These are phyloP conservation scores for Nannizzia gypsea DNA, from an alignment of 2,329 filamentous ascomycete species.

Conservation along the genomic window DNA sequence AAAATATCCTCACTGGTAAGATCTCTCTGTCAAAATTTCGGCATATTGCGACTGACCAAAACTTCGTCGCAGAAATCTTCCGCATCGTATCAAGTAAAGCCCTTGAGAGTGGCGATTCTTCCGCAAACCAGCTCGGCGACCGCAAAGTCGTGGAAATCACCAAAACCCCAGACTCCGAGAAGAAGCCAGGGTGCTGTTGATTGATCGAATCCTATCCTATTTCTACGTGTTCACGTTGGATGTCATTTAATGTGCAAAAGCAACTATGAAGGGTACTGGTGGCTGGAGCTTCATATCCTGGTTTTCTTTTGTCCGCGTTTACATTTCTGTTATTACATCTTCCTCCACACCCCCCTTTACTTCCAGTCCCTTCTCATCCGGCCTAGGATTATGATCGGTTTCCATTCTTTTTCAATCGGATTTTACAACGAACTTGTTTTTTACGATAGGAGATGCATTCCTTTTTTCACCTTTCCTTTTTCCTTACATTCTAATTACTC, in stretches of 20 bases:
- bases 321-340: conserved; percentile 14
- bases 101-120: conserved; percentile 74
- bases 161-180: conserved; percentile 68
- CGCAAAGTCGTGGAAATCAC: conserved; percentile 72
- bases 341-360: conserved; percentile 9
- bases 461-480: not conserved
- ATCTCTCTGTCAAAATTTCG: conserved; percentile 10
- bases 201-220: conserved; percentile 16
- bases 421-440: not conserved
- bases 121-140: conserved; percentile 66
- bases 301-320: not conserved
- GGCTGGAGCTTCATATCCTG: conserved; percentile 3
- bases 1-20: conserved; percentile 96
- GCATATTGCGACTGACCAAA: not conserved
- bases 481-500: conserved; percentile 4
- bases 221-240: conserved; percentile 6
- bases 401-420: conserved; percentile 14
- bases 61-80: conserved; percentile 69
- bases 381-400: conserved; percentile 9
- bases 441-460: conserved; percentile 11
- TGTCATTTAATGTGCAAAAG: conserved; percentile 3
- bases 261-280: conserved; percentile 3
- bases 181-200: conserved; percentile 47
- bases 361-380: conserved; percentile 3
- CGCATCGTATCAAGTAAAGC: conserved; percentile 97